Percentiles rank a stretch among this genome's conserved stretches.
Evolutionary conservation across 495 filamentous ascomycete species (phyloP).

Genomic region (Saxophila tyrrhenica): DNA sequence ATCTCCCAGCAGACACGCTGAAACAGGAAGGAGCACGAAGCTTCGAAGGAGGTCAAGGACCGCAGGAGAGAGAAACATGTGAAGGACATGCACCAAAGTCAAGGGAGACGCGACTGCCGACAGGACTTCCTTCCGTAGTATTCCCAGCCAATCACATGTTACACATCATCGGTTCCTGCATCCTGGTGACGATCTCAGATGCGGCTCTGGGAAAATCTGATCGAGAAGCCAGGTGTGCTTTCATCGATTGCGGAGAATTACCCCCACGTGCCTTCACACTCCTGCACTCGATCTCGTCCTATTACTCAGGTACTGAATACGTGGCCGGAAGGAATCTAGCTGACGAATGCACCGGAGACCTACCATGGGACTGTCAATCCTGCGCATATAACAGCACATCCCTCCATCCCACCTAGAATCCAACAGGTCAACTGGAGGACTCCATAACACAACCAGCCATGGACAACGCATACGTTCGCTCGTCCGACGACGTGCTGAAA

Average conservation of each 20-base stretch:
- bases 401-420: not conserved
- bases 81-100: too few species aligned
- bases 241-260: not conserved
- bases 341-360: not conserved
- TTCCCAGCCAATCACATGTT: not conserved
- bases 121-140: not conserved
- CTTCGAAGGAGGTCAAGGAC: too few species aligned
- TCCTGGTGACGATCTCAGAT: not conserved
- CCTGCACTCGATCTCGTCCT: not conserved
- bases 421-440: not conserved
- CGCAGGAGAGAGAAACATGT: too few species aligned
- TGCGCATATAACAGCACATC: not conserved
- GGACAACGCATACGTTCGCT: constrained; percentile 21
- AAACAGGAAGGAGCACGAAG: too few species aligned
- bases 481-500: constrained; percentile 17
- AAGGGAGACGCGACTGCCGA: too few species aligned
- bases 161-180: not conserved
- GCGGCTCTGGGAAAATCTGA: not conserved
- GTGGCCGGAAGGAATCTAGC: not conserved
- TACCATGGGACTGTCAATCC: not conserved
- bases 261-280: not conserved
- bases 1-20: too few species aligned
- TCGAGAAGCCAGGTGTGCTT: not conserved
- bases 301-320: not conserved
- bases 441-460: constrained; percentile 6